Evolutionary conservation across 495 filamentous ascomycete genomes (phyloP).

Genomic region (Amniculicola lignicola): DNA sequence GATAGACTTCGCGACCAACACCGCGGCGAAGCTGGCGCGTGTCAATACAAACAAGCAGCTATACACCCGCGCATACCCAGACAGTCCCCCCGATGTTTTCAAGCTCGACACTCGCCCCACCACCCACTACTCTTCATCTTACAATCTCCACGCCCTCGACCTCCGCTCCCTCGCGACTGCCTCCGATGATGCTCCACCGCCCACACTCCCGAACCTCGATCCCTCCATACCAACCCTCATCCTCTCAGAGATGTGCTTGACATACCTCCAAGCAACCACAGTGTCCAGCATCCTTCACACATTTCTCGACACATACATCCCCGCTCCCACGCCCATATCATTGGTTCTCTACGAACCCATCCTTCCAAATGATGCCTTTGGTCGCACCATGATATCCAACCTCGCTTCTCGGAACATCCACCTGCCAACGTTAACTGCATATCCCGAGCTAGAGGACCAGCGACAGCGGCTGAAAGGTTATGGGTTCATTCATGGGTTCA

Average conservation of each 20-base stretch:
- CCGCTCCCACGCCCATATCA: constrained; percentile 49
- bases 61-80: constrained; percentile 17
- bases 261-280: constrained; percentile 68
- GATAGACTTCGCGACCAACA: constrained; percentile 80
- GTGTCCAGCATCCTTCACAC: constrained; percentile 63
- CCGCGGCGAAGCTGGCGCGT: constrained; percentile 57
- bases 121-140: constrained; percentile 49
- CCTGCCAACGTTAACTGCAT: constrained; percentile 75
- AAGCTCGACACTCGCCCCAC: constrained; percentile 43
- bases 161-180: constrained; percentile 57
- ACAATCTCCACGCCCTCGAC: constrained; percentile 79
- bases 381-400: constrained; percentile 85
- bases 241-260: constrained; percentile 90
- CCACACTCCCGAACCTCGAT: constrained; percentile 44
- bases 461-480: constrained; percentile 57
- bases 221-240: constrained; percentile 69
- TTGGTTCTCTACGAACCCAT: constrained; percentile 88
- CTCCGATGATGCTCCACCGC: constrained; percentile 17
- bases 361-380: constrained; percentile 77
- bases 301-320: constrained; percentile 57
- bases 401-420: constrained; percentile 79
- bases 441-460: constrained; percentile 64
- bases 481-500: constrained; percentile 56
- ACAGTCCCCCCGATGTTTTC: constrained; percentile 16
- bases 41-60: constrained; percentile 46